Conservation (phyloP, 2,329 filamentous ascomycete genomes). For the Colletotrichum sidae region DNA sequence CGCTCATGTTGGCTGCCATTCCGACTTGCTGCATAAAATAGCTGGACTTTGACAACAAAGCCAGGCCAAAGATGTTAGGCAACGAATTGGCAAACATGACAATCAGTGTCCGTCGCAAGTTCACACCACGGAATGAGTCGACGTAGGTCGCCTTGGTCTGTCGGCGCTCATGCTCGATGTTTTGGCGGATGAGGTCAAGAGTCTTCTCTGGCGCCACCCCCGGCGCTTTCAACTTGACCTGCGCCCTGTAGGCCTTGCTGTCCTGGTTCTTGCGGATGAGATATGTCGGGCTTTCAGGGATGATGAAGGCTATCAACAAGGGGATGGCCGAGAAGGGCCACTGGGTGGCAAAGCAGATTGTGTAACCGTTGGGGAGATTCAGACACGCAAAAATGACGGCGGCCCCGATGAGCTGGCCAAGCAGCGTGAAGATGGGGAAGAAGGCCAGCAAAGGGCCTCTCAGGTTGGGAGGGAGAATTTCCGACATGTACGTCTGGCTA, state of each 20-base stretch:
- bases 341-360: constrained; percentile 55
- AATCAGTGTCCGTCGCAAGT: constrained; percentile 56
- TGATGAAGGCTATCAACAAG: constrained; percentile 53
- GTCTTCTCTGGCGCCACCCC: constrained; percentile 53
- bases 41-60: constrained; percentile 55
- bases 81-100: constrained; percentile 55
- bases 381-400: constrained; percentile 52
- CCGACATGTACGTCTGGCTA: constrained; percentile 61
- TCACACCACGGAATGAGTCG: constrained; percentile 57
- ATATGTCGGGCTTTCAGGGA: constrained; percentile 64
- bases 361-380: constrained; percentile 49
- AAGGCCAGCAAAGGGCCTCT: constrained; percentile 60
- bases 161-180: constrained; percentile 55
- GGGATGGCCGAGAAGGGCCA: constrained; percentile 58
- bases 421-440: constrained; percentile 60
- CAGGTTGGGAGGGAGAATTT: constrained; percentile 58
- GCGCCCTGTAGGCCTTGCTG: constrained; percentile 55
- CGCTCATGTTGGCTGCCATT: constrained; percentile 44
- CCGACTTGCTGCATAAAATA: constrained; percentile 54
- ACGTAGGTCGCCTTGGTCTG: constrained; percentile 49
- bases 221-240: constrained; percentile 60
- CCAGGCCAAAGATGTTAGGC: constrained; percentile 58
- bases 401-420: constrained; percentile 60
- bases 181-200: constrained; percentile 58
- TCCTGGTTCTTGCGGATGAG: constrained; percentile 55